A percentile compares a stretch with the other conserved stretches of the same genome.
Evolutionary conservation across 1,139 yeast genomes (phyloP).

Genomic region (Geotrichum siamense): DNA sequence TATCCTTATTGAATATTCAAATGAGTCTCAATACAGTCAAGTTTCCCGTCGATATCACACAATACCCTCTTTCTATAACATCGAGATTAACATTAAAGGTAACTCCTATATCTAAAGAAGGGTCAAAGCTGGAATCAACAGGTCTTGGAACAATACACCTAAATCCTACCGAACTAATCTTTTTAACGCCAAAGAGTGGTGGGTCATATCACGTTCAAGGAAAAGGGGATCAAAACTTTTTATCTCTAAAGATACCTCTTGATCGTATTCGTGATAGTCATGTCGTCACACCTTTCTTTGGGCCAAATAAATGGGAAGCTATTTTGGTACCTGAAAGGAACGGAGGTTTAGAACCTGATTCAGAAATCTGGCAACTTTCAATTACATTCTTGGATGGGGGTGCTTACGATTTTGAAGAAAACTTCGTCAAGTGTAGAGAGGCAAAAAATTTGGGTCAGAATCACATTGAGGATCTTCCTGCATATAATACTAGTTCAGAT

Average conservation of each 20-base stretch:
- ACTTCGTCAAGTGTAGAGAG: constrained; percentile 4
- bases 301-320: constrained; percentile 14
- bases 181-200: background rate
- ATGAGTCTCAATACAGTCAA: constrained; percentile 12
- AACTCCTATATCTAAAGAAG: background rate
- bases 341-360: constrained; percentile 15
- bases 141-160: constrained; percentile 7
- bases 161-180: constrained; percentile 11
- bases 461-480: constrained; percentile 13
- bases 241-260: constrained; percentile 10
- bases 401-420: constrained; percentile 15
- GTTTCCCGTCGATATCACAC: constrained; percentile 1
- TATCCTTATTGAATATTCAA: background rate
- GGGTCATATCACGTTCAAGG: constrained; percentile 7
- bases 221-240: constrained; percentile 14
- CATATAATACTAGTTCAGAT: constrained; percentile 9
- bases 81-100: constrained; percentile 3
- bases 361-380: constrained; percentile 7
- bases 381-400: constrained; percentile 15
- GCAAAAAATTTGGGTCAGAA: constrained; percentile 5
- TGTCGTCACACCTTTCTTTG: constrained; percentile 12
- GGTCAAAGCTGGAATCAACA: background rate
- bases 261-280: constrained; percentile 12
- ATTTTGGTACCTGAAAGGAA: constrained; percentile 7
- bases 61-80: background rate